Base-by-base conservation (phyloP, 495 filamentous ascomycete genomes). In the Talaromyces nanjingensis region DNA sequence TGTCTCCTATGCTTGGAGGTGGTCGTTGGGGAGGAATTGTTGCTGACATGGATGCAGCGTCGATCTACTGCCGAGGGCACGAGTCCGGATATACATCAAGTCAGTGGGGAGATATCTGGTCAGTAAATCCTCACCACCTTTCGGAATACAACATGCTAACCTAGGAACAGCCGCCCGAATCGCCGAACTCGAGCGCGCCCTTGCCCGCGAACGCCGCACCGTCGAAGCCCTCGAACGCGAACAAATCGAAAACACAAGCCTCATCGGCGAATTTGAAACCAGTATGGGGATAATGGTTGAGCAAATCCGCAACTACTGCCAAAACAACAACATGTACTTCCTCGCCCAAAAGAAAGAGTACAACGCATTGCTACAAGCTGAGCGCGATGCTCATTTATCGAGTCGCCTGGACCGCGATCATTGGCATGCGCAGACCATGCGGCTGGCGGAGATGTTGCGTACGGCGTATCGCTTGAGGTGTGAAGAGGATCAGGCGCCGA, bases 351-450 rank as follows among this genome's bases (percentile, higher is more conserved):
- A 87, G 60, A 75, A 76, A 62, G 84, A 87, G 71, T 89, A 87
- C 72, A 82, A 84, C 64, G 76, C 74, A 39, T 78, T 87, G 2
- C 71, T 89, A 0, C 81, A 86, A 55, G 76, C 80, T 1, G 84
- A 87, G 63, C 82, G 85, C 16, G 77, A 82, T 62, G 76, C 81
- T 9, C 83, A 83, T 54, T 67, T 87, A 55, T 77, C 85, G 20
- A 78, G 84, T 67, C 79, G 86, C 8, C 66, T 88, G n/a, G 82
- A 85, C 64, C 85, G 84, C n/a, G 83, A 86, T 57, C 79, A 85
- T 64, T 87, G 85, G 86, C 85, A 88, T 67, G 78, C 80, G 6
- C 79, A 81, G 65, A 79, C 80, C 47, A 79, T 83, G 77, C 77
- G 78, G 60, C 78, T 76, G 45, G 77, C 79, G 5, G 77, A 81